Evolutionary conservation across 2,329 filamentous ascomycete genomes (phyloP).

Genomic region (Parastagonospora avenae): DNA sequence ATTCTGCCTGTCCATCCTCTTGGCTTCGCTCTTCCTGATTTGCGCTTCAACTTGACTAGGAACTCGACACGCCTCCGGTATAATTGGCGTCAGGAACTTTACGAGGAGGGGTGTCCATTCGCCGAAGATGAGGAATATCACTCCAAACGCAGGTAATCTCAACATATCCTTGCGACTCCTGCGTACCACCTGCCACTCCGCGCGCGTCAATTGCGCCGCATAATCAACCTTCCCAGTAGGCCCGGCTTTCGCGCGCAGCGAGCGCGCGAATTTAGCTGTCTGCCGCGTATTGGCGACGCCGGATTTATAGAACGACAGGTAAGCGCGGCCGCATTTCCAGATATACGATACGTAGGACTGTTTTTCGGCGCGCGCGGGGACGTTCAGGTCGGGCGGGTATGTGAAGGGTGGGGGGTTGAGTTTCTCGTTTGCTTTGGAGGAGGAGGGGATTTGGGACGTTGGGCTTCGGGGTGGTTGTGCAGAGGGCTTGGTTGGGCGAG

Average conservation of each 20-base stretch:
- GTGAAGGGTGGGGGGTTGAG: conserved; percentile 77
- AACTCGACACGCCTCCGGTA: conserved; percentile 83
- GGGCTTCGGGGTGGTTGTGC: not conserved
- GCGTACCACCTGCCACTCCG: conserved; percentile 71
- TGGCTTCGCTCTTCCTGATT: conserved; percentile 56
- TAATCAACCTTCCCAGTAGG: not conserved
- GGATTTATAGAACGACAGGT: conserved; percentile 84
- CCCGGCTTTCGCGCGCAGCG: conserved; percentile 47
- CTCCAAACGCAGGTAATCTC: conserved; percentile 77
- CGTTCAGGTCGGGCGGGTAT: conserved; percentile 69
- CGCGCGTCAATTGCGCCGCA: conserved; percentile 58
- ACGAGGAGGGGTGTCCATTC: conserved; percentile 87
- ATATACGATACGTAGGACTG: conserved; percentile 59
- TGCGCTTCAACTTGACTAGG: conserved; percentile 73
- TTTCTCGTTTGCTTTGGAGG: conserved; percentile 17
- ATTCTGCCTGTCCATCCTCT: conserved; percentile 22
- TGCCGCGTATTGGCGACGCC: conserved; percentile 75
- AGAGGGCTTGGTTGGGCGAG: not conserved
- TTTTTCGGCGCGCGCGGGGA: conserved; percentile 61
- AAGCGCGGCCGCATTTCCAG: conserved; percentile 72
- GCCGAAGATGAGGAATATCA: conserved; percentile 78
- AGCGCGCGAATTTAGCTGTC: conserved; percentile 61
- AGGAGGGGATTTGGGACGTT: conserved; percentile 4
- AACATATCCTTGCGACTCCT: conserved; percentile 73
- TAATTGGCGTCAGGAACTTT: conserved; percentile 70